These are phyloP conservation scores for Coemansia sp. DNA, from an alignment of 192 early-diverging fungal species.

Conservation along the genomic window DNA sequence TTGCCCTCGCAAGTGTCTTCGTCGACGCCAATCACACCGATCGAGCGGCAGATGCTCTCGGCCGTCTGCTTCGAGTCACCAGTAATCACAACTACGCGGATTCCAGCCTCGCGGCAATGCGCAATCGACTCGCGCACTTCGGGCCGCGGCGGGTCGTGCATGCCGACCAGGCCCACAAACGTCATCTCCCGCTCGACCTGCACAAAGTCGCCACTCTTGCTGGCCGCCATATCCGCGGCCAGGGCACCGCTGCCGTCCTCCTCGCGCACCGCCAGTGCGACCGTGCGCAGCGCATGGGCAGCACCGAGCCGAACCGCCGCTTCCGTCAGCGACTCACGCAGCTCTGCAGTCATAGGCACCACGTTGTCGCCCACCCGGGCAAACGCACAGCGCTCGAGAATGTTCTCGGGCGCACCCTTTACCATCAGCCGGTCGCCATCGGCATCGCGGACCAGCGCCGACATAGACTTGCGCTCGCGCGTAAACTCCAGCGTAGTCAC, in stretches of 20 bases:
- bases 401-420: conserved; percentile 93
- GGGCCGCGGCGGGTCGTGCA: conserved; percentile 96
- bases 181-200: conserved; percentile 81
- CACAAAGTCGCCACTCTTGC: conserved; percentile 55
- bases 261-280: conserved; percentile 88
- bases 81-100: conserved; percentile 97
- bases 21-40: conserved; percentile 81
- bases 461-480: conserved; percentile 98
- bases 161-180: conserved; percentile 93
- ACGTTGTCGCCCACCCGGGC: conserved; percentile 31
- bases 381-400: conserved; percentile 82
- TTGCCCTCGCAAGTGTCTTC: conserved; percentile 49
- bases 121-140: conserved; percentile 82
- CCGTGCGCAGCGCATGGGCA: conserved; percentile 76
- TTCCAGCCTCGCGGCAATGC: conserved; percentile 90
- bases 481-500: conserved; percentile 86
- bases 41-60: conserved; percentile 90
- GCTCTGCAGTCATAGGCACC: conserved; percentile 62
- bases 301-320: conserved; percentile 76
- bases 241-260: conserved; percentile 45
- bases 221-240: conserved; percentile 49
- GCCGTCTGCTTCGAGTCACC: conserved; percentile 98
- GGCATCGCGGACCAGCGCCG: conserved; percentile 67
- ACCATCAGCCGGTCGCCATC: conserved; percentile 62
- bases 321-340: conserved; percentile 61